phyloP scores from a whole-genome alignment of 78 protist species.

The Guillardia theta region DNA sequence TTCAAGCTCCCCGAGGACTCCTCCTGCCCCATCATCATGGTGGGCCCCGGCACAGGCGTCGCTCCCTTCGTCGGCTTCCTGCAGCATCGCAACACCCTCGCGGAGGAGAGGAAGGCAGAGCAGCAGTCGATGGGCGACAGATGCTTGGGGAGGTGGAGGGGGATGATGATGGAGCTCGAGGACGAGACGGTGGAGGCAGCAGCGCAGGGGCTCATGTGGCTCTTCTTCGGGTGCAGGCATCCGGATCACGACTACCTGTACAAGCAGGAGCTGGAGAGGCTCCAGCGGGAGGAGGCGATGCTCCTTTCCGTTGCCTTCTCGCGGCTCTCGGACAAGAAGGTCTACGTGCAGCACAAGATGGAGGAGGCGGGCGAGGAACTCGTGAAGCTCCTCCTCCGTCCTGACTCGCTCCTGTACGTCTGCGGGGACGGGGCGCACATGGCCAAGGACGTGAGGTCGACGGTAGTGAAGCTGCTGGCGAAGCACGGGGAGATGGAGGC shows the following conservation, averaged over 20 bases:
- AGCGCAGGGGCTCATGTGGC: background rate
- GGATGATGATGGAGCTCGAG: background rate
- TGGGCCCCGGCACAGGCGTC: constrained; percentile 60
- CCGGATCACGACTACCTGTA: background rate
- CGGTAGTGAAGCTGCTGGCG: background rate
- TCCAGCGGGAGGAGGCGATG: background rate
- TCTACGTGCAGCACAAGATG: background rate
- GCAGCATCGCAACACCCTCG: constrained; percentile 25
- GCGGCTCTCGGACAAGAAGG: background rate
- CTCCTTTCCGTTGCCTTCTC: background rate
- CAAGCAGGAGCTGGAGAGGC: background rate
- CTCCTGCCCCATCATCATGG: constrained; percentile 21
- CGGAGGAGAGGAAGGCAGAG: background rate
- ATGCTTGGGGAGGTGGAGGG: background rate
- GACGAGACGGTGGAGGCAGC: background rate
- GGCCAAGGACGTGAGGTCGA: background rate
- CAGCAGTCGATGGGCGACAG: background rate
- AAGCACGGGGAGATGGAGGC: background rate
- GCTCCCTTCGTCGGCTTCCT: constrained; percentile 49
- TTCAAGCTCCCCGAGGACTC: constrained; percentile 34
- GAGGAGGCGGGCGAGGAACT: background rate
- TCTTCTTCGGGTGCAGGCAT: constrained; percentile 32
- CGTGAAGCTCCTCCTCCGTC: background rate
- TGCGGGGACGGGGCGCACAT: constrained; percentile 32
- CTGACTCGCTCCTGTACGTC: background rate